Conservation (phyloP, 495 filamentous ascomycete genomes). For the Friedmanniomyces simplex region DNA sequence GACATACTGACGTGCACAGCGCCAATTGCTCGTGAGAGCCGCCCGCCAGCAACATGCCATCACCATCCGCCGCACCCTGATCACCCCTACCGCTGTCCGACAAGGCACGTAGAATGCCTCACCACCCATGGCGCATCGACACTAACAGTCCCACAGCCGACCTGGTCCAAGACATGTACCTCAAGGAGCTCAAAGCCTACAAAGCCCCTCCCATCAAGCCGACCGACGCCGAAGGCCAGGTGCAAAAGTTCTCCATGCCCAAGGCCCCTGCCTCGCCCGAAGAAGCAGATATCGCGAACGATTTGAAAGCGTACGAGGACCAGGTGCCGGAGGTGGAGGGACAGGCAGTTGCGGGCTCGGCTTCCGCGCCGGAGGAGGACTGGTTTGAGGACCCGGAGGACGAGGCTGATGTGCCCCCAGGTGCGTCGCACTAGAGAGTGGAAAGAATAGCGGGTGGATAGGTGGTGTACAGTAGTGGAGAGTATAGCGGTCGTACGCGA, state of each 20-base stretch:
- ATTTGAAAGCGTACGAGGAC: constrained; percentile 84
- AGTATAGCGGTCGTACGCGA: not conserved
- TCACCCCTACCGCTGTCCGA: constrained; percentile 60
- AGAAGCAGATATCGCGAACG: constrained; percentile 79
- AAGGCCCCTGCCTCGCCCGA: constrained; percentile 77
- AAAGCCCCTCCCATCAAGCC: constrained; percentile 77
- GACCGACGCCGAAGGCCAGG: constrained; percentile 76
- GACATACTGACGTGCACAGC: constrained; percentile 41
- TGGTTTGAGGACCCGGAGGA: constrained; percentile 60
- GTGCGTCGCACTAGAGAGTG: not conserved
- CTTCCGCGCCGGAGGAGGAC: constrained; percentile 50
- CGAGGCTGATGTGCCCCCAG: constrained; percentile 27
- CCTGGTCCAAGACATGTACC: constrained; percentile 92
- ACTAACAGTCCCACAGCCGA: constrained; percentile 51
- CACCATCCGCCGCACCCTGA: constrained; percentile 68
- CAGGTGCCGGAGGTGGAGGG: constrained; percentile 93
- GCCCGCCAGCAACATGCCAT: constrained; percentile 55
- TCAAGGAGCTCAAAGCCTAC: constrained; percentile 85
- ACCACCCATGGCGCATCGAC: constrained; percentile 11
- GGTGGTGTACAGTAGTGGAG: constrained; percentile 2
- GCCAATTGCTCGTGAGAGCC: constrained; percentile 69
- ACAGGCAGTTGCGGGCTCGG: constrained; percentile 48
- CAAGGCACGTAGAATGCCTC: constrained; percentile 47
- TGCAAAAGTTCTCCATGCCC: constrained; percentile 75
- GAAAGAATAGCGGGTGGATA: not conserved